phyloP scores from a whole-genome alignment of 2,329 filamentous ascomycete species.

The Parascedosporium putredinis region DNA sequence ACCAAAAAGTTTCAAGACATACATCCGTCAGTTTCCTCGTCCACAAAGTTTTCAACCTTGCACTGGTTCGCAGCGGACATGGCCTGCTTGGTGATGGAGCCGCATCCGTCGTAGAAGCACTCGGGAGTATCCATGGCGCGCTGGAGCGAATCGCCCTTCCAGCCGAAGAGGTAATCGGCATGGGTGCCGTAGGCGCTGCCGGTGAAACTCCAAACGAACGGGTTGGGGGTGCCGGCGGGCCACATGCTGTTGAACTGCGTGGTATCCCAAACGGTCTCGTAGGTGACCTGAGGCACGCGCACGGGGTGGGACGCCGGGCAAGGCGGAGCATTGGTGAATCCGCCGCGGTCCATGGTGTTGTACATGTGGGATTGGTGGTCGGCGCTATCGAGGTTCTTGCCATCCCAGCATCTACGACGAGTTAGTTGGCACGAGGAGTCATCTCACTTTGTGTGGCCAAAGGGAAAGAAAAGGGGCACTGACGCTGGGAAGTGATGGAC shows the following conservation, averaged over 20 bases:
- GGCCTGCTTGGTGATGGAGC: constrained; percentile 15
- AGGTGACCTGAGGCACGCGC: constrained; percentile 9
- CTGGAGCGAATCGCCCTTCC: constrained; percentile 23
- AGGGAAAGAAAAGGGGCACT: constrained; percentile 16
- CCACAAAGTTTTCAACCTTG: constrained; percentile 27
- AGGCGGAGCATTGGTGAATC: constrained; percentile 1
- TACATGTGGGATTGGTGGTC: constrained; percentile 34
- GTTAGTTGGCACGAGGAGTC: constrained; percentile 11
- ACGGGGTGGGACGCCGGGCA: constrained; percentile 11
- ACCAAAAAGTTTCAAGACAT: neutral
- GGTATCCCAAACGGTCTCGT: constrained; percentile 11
- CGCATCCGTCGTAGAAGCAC: constrained; percentile 30
- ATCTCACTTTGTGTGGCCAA: neutral
- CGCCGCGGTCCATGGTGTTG: constrained; percentile 6
- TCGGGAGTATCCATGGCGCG: constrained; percentile 15
- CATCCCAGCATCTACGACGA: constrained; percentile 41
- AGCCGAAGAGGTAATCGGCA: constrained; percentile 22
- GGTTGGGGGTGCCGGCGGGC: constrained; percentile 5
- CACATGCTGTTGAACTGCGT: constrained; percentile 10
- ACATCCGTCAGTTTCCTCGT: constrained; percentile 38
- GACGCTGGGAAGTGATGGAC: constrained; percentile 38
- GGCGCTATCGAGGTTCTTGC: constrained; percentile 34
- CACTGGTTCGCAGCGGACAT: constrained; percentile 1
- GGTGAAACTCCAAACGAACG: constrained; percentile 8
- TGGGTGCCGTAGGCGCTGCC: constrained; percentile 18